Percentiles rank a stretch among this genome's conserved stretches.
Evolutionary conservation across 2,329 filamentous ascomycete genomes (phyloP).

Genomic region (Epichloe typhina): DNA sequence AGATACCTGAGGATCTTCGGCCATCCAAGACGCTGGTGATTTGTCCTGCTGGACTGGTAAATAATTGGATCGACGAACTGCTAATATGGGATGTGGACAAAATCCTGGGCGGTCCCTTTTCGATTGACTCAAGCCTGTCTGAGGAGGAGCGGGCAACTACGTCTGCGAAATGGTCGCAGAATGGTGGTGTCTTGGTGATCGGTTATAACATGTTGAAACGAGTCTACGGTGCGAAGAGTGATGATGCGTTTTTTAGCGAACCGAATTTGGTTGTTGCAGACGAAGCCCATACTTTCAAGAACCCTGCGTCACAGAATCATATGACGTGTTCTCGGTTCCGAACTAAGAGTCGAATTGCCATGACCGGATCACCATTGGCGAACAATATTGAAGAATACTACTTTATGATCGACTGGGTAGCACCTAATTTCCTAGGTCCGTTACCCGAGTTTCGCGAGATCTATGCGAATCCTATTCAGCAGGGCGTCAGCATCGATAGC

Average conservation of each 20-base stretch:
- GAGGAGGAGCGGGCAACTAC: conserved; percentile 25
- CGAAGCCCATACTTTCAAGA: conserved; percentile 74
- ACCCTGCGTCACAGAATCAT: conserved; percentile 38
- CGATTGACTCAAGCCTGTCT: conserved; percentile 33
- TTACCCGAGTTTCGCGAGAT: conserved; percentile 52
- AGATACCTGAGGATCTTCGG: conserved; percentile 55
- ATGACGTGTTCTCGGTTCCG: conserved; percentile 43
- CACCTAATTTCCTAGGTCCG: conserved; percentile 62
- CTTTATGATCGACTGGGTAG: conserved; percentile 78
- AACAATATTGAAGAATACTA: conserved; percentile 80
- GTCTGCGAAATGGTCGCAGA: conserved; percentile 45
- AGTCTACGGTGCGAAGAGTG: conserved; percentile 22
- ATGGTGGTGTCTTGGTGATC: conserved; percentile 63
- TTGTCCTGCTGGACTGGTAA: conserved; percentile 60
- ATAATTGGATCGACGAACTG: conserved; percentile 78
- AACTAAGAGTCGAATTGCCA: conserved; percentile 61
- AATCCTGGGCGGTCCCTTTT: conserved; percentile 41
- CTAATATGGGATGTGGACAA: conserved; percentile 49
- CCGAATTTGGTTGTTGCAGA: conserved; percentile 71
- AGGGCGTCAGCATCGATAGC: conserved; percentile 58
- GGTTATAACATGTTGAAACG: conserved; percentile 58
- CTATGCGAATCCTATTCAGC: conserved; percentile 61
- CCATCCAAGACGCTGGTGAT: conserved; percentile 55
- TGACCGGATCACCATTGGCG: conserved; percentile 76
- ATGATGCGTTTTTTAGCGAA: conserved; percentile 38